A percentile compares a stretch with the other conserved stretches of the same genome.
Evolutionary conservation across 2,329 filamentous ascomycete genomes (phyloP).

Genomic region (Aspergillus aculeatus): DNA sequence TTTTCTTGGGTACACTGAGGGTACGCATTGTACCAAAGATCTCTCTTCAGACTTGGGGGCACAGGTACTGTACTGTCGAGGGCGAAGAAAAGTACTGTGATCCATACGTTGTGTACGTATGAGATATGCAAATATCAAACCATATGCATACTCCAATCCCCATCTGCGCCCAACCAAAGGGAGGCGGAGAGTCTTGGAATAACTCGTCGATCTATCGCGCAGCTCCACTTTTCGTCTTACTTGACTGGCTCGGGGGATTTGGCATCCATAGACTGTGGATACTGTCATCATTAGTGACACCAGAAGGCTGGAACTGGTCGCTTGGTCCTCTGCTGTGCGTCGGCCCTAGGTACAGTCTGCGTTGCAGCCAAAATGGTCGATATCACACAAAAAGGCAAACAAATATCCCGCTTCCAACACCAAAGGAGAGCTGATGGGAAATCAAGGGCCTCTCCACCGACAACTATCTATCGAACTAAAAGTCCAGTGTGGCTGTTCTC

Average conservation of each 20-base stretch:
- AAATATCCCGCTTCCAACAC: background rate
- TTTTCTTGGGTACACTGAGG: background rate
- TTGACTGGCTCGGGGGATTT: conserved; percentile 8
- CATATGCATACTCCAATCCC: conserved; percentile 6
- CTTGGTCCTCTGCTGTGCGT: conserved; percentile 3
- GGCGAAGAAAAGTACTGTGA: background rate
- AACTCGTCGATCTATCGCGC: conserved; percentile 15
- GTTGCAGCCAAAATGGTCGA: background rate
- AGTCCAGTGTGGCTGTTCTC: conserved; percentile 10
- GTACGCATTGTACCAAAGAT: background rate
- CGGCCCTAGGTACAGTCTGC: conserved; percentile 1
- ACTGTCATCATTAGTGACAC: conserved; percentile 8
- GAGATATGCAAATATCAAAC: conserved; percentile 4
- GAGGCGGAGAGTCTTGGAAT: conserved; percentile 15
- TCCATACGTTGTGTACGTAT: background rate
- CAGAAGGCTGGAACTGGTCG: conserved; percentile 15
- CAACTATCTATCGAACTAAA: conserved; percentile 9
- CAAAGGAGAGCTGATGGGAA: background rate
- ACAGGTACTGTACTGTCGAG: background rate
- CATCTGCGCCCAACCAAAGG: conserved; percentile 7
- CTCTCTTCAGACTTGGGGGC: background rate
- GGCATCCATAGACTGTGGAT: conserved; percentile 7
- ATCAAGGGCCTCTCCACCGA: background rate
- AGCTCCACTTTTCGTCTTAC: conserved; percentile 5
- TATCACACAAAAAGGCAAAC: background rate